Evolutionary conservation across 2,329 filamentous ascomycete genomes (phyloP).

Genomic region (Aspergillus hortae): DNA sequence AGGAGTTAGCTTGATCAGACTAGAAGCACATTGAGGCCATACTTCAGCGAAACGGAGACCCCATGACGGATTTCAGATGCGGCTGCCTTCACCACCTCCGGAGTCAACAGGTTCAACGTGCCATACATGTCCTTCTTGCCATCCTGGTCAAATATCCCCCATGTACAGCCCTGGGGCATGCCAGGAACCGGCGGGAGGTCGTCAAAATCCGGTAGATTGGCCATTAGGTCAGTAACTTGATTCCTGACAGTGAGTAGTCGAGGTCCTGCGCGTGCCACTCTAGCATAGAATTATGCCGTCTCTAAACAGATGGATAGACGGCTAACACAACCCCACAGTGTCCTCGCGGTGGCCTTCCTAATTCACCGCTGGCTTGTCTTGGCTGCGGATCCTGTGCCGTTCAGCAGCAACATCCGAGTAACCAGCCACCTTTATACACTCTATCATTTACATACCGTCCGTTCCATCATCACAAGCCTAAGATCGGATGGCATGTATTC

Average conservation of each 20-base stretch:
- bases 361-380: neutral
- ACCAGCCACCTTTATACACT: too few relatives aligned
- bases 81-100: constrained; percentile 40
- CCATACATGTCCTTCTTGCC: constrained; percentile 45
- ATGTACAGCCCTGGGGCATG: constrained; percentile 42
- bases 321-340: neutral
- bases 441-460: too few relatives aligned
- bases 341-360: neutral
- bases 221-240: neutral
- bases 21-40: constrained; percentile 16
- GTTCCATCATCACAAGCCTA: too few relatives aligned
- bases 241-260: neutral
- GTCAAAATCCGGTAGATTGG: constrained; percentile 33
- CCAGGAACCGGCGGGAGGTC: constrained; percentile 38
- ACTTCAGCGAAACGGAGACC: constrained; percentile 42
- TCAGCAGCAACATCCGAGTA: too few relatives aligned
- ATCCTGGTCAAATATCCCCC: constrained; percentile 39
- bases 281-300: neutral
- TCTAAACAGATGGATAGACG: too few relatives aligned
- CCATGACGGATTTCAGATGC: constrained; percentile 42
- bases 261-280: too few relatives aligned
- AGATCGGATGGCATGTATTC: too few relatives aligned
- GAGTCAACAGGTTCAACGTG: constrained; percentile 45
- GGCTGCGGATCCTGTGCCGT: neutral
- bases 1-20: neutral